Conservation (phyloP, 345 rosid genomes). For the Salix purpurea region DNA sequence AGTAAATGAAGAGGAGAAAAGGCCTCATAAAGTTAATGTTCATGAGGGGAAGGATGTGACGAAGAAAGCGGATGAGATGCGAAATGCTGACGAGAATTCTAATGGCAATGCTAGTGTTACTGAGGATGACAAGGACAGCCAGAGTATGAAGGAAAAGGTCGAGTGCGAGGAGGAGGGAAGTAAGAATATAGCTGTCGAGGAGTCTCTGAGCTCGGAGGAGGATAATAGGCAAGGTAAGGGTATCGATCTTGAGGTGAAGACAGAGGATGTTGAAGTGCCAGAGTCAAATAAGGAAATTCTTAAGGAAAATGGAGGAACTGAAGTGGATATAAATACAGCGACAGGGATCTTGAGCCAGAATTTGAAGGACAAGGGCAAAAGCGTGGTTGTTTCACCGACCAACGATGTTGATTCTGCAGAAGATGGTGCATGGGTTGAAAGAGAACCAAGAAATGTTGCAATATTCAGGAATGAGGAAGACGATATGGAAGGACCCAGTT, state of each 20-base stretch:
- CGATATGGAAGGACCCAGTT: conserved; percentile 73
- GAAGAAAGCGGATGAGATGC: conserved; percentile 32
- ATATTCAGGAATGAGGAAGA: conserved; percentile 33
- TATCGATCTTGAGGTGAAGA: conserved; percentile 40
- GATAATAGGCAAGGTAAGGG: conserved; percentile 29
- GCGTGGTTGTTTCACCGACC: conserved; percentile 41
- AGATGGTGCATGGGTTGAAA: conserved; percentile 37
- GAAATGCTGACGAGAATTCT: conserved; percentile 25
- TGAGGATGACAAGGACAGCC: conserved; percentile 25
- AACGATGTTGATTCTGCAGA: conserved; percentile 33
- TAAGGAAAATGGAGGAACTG: conserved; percentile 23
- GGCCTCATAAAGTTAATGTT: conserved; percentile 21
- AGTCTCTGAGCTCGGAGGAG: conserved; percentile 26
- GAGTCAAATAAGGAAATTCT: conserved; percentile 31
- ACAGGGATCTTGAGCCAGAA: conserved; percentile 28
- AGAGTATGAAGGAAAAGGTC: conserved; percentile 21
- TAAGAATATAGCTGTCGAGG: conserved; percentile 26
- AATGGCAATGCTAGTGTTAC: conserved; percentile 16
- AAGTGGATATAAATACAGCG: conserved; percentile 19
- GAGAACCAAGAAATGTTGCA: conserved; percentile 32
- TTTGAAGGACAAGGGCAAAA: conserved; percentile 64
- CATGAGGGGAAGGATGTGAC: conserved; percentile 24
- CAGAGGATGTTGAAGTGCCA: conserved; percentile 28
- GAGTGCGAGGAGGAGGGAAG: conserved; percentile 30
- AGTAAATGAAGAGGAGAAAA: conserved; percentile 15